Evolutionary conservation across 2,329 filamentous ascomycete species (phyloP).

Genomic region (Penicillium sp.): DNA sequence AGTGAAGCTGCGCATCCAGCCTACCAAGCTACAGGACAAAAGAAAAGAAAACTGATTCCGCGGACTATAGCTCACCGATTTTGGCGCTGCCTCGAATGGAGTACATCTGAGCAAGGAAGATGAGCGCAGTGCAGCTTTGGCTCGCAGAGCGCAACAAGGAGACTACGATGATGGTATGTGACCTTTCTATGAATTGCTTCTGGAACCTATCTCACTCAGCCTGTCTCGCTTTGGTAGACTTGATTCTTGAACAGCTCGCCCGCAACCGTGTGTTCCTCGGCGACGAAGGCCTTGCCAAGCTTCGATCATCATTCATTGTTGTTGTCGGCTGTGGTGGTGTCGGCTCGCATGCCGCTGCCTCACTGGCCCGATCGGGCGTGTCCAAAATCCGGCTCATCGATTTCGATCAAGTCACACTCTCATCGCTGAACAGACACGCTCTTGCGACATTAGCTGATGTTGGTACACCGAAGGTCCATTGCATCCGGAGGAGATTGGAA

Average conservation of each 20-base stretch:
- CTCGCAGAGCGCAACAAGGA: conserved; percentile 59
- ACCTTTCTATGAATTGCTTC: not conserved
- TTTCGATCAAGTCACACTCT: conserved; percentile 96
- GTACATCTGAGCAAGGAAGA: conserved; percentile 52
- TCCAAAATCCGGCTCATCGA: conserved; percentile 86
- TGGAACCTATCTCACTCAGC: conserved; percentile 7
- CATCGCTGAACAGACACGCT: conserved; percentile 91
- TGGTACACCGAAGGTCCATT: conserved; percentile 86
- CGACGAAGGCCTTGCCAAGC: conserved; percentile 73
- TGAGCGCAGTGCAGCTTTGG: conserved; percentile 58
- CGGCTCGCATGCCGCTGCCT: conserved; percentile 84
- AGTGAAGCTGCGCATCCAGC: not conserved
- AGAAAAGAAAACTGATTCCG: conserved; percentile 36
- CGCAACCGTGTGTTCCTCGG: conserved; percentile 89
- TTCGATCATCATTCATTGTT: conserved; percentile 80
- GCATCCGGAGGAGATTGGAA: conserved; percentile 74
- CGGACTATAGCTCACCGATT: conserved; percentile 51
- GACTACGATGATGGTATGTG: conserved; percentile 62
- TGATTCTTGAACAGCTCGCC: conserved; percentile 91
- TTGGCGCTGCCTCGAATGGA: conserved; percentile 41
- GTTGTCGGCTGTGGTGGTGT: conserved; percentile 94
- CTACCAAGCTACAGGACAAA: not conserved
- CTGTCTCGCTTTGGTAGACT: conserved; percentile 52
- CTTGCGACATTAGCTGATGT: conserved; percentile 93
- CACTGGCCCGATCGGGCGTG: conserved; percentile 85